Base-by-base conservation (phyloP, 176 grass and related monocot species). In the Secale cereale region DNA sequence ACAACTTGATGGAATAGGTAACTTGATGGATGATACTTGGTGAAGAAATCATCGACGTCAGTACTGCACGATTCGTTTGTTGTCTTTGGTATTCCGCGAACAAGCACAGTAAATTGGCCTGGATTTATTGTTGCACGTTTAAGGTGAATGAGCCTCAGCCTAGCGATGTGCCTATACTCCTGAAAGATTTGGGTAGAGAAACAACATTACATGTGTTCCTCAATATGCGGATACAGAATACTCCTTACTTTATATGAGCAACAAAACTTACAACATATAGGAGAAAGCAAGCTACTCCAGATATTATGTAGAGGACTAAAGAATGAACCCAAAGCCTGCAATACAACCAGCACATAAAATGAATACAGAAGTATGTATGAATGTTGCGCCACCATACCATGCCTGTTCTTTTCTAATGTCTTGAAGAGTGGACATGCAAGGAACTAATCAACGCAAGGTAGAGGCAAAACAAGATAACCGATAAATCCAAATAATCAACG, bases 261-360 rank as follows among this genome's bases (percentile, higher is more conserved):
- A 31, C 27, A 13, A 14, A 52, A 68, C 97, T 92, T 96, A 99
- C 97, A 85, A 89, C 59, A 77, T 99, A 92, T 20, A 99, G 91
- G 80, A 99, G 97, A 89, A 87, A 65, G 74, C 93, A 98, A 79
- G 97, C 97, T 87, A 90, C 87, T 52, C 26, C 81, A 81, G 97
- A 94, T 87, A 95, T 83, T 71, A 98, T 95, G 57, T 95, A 95
- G 29, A 98, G 77, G 73, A 76, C 74, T 86, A 98, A 27, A 87
- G 93, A 98, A 83, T 95, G 93, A 30, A 95, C 96, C 93, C 96
- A 95, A 36, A 98, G 93, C 93, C 97, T 98, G 91, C 74, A 89
- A 87, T 32, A 41, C 65, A 85, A 66, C 12, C 77, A 63, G 37
- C 25, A 72, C 11, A 87, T 54, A 78, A 89, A 68, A 22, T 59